Conservation (phyloP, 2,329 filamentous ascomycete genomes). For the Apiospora phragmitis region DNA sequence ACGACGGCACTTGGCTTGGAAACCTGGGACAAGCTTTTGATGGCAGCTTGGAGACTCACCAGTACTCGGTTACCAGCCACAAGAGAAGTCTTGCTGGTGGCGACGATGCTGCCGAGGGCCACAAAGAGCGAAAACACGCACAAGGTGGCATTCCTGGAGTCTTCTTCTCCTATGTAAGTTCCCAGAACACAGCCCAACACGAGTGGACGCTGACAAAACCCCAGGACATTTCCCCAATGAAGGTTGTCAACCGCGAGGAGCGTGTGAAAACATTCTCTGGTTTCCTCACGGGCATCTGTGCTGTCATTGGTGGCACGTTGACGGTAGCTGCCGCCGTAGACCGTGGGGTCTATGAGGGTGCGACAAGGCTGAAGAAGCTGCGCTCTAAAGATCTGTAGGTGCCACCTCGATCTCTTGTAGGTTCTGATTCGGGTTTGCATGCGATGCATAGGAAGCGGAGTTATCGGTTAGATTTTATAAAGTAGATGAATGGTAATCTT, state of each 20-base stretch:
- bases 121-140: constrained; percentile 89
- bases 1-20: constrained; percentile 65
- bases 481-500: constrained; percentile 15
- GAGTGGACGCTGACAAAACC: not conserved
- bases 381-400: constrained; percentile 61
- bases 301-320: constrained; percentile 89
- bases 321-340: constrained; percentile 95
- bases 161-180: constrained; percentile 93
- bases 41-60: constrained; percentile 93
- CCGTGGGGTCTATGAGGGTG: constrained; percentile 86
- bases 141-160: constrained; percentile 92
- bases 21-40: constrained; percentile 64
- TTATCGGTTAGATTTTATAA: constrained; percentile 22
- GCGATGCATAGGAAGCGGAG: constrained; percentile 26
- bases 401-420: constrained; percentile 21
- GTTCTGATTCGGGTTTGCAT: constrained; percentile 11
- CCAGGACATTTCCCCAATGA: constrained; percentile 98
- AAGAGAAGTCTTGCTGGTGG: constrained; percentile 85
- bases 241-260: constrained; percentile 95
- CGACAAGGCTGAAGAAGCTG: constrained; percentile 82
- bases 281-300: constrained; percentile 92
- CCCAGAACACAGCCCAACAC: not conserved
- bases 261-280: constrained; percentile 85
- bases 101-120: constrained; percentile 80
- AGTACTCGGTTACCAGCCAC: constrained; percentile 97